Percentiles rank a stretch among this genome's conserved stretches.
These are phyloP conservation scores for Cyclocybe aegerita DNA, from an alignment of 768 basidiomycete species.

Conservation along the genomic window DNA sequence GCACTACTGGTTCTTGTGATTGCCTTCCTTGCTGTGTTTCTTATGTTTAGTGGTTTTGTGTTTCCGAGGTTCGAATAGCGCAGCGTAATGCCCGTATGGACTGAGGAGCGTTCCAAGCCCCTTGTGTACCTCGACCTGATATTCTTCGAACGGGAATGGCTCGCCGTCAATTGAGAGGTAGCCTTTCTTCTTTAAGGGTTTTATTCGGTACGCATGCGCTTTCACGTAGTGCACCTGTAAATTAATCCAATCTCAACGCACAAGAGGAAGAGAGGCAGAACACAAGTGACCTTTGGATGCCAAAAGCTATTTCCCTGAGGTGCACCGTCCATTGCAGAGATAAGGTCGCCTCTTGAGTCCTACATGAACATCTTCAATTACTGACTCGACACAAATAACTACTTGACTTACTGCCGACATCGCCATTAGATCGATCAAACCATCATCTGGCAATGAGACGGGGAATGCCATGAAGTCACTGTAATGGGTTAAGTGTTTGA, in stretches of 20 bases:
- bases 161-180: slow-evolving; percentile 79
- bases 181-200: slow-evolving; percentile 54
- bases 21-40: neutral
- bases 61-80: slow-evolving; percentile 42
- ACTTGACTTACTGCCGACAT: slow-evolving; percentile 57
- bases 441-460: slow-evolving; percentile 76
- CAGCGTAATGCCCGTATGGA: slow-evolving; percentile 58
- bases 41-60: slow-evolving; percentile 3
- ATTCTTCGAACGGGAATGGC: slow-evolving; percentile 68
- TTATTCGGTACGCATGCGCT: slow-evolving; percentile 70
- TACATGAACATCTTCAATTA: slow-evolving; percentile 17
- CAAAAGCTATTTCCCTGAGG: slow-evolving; percentile 63
- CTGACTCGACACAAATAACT: neutral
- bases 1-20: too few species aligned
- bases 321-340: slow-evolving; percentile 58
- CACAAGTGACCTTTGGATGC: slow-evolving; percentile 50
- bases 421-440: slow-evolving; percentile 68
- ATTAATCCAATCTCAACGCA: neutral
- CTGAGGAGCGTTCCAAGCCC: slow-evolving; percentile 67
- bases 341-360: slow-evolving; percentile 50
- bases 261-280: neutral
- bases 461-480: slow-evolving; percentile 85
- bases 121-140: slow-evolving; percentile 74
- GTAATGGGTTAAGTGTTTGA: neutral
- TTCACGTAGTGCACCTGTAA: slow-evolving; percentile 70